These are phyloP conservation scores for Zalerion maritima DNA, from an alignment of 495 filamentous ascomycete species.

Conservation along the genomic window DNA sequence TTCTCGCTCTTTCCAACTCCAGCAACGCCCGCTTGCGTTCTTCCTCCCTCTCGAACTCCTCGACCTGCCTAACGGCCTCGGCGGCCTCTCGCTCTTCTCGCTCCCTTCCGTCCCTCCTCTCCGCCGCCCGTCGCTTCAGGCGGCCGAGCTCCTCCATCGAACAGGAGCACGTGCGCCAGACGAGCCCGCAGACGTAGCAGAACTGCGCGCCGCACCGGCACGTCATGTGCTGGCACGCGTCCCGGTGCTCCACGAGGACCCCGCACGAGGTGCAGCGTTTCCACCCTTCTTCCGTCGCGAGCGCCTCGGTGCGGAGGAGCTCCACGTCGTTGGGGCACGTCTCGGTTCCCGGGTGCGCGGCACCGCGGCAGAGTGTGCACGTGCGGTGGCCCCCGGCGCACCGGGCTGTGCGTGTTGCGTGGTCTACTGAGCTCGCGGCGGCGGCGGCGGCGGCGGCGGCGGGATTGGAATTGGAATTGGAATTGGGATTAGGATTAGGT, in stretches of 20 bases:
- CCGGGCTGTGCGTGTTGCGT: constrained; percentile 10
- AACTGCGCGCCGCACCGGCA: constrained; percentile 35
- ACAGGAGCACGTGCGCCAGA: constrained; percentile 25
- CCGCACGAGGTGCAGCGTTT: constrained; percentile 14
- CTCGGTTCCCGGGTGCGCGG: constrained; percentile 11
- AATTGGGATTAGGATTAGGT: too few species aligned
- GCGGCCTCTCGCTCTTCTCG: constrained; percentile 17
- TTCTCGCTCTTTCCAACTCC: constrained; percentile 12
- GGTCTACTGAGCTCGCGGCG: constrained; percentile 4
- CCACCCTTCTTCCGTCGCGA: constrained; percentile 29
- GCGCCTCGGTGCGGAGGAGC: constrained; percentile 14
- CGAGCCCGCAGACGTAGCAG: constrained; percentile 38
- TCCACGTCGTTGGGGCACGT: constrained; percentile 22
- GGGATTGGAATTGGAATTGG: too few species aligned
- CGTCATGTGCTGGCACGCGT: constrained; percentile 39
- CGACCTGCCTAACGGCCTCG: constrained; percentile 19
- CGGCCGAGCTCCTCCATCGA: constrained; percentile 15
- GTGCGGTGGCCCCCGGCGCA: constrained; percentile 22
- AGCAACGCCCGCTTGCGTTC: constrained; percentile 16
- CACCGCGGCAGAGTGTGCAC: constrained; percentile 20
- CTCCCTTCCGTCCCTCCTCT: constrained; percentile 9
- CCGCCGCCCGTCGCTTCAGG: constrained; percentile 11
- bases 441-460: constrained; percentile 2
- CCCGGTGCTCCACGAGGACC: constrained; percentile 27
- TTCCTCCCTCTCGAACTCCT: constrained; percentile 23